Evolutionary conservation across 139 green algal genomes (phyloP).

Genomic region (Tetraselmis chui): DNA sequence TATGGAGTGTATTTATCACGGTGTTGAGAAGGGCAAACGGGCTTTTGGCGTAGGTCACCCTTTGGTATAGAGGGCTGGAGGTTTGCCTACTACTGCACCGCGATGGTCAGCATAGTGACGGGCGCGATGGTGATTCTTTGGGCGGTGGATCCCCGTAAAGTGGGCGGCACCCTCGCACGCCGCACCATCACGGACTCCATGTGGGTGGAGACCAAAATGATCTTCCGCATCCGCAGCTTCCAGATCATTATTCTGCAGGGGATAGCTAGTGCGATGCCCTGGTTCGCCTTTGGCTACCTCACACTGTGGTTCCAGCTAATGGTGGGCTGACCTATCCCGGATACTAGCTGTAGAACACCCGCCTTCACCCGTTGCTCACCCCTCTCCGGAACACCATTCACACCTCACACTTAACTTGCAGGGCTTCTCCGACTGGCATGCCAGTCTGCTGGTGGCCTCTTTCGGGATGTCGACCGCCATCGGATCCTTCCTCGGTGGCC

Average conservation of each 20-base stretch:
- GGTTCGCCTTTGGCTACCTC: not conserved
- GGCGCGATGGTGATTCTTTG: slow-evolving; percentile 16
- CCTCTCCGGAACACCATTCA: no score
- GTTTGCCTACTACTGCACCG: slow-evolving; percentile 49
- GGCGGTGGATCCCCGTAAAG: slow-evolving; percentile 10
- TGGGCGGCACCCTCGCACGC: not conserved
- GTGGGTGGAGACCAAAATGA: slow-evolving; percentile 11
- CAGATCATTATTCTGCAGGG: slow-evolving; percentile 34
- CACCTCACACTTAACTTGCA: slow-evolving; percentile 29
- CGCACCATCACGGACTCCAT: not conserved
- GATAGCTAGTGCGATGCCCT: slow-evolving; percentile 10
- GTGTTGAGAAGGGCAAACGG: no score
- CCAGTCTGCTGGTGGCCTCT: not conserved
- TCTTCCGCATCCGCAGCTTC: slow-evolving; percentile 44
- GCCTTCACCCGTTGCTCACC: no score
- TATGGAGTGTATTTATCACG: no score
- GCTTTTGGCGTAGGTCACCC: not conserved
- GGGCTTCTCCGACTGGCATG: not conserved
- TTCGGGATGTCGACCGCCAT: not conserved
- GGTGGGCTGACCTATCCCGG: no score
- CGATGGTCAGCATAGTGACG: slow-evolving; percentile 29
- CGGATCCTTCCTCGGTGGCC: not conserved
- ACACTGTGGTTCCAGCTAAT: slow-evolving; percentile 26
- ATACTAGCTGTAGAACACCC: no score
- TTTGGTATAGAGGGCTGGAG: slow-evolving; percentile 59